Evolutionary conservation across 1,284 basidiomycete genomes (phyloP).

Genomic region (Pulveroboletus sp.): DNA sequence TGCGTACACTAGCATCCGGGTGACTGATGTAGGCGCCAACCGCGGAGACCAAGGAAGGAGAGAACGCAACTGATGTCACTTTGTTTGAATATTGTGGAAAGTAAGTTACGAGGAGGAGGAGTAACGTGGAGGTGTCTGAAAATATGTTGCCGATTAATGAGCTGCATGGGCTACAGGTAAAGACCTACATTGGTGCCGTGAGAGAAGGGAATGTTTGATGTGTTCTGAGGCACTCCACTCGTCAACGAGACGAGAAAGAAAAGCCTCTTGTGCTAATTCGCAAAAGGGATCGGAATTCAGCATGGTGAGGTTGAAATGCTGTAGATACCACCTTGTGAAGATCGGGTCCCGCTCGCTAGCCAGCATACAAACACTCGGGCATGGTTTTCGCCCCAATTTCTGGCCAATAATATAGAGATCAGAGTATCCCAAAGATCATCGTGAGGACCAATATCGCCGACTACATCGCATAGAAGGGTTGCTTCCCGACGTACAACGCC

Average conservation of each 20-base stretch:
- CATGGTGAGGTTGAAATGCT: background rate
- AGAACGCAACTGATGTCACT: conserved; percentile 48
- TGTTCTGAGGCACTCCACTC: conserved; percentile 68
- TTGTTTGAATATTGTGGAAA: conserved; percentile 51
- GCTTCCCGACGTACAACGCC: conserved; percentile 55
- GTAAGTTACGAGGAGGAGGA: conserved; percentile 65
- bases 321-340: conserved; percentile 42
- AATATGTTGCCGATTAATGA: background rate
- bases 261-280: conserved; percentile 47
- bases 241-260: conserved; percentile 54
- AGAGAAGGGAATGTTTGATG: conserved; percentile 71
- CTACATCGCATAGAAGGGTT: conserved; percentile 44
- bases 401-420: conserved; percentile 50
- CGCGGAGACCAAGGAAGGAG: conserved; percentile 68
- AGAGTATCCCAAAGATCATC: conserved; percentile 55
- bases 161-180: background rate
- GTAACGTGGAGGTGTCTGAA: conserved; percentile 68
- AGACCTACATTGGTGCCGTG: conserved; percentile 64
- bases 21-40: conserved; percentile 81
- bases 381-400: conserved; percentile 59
- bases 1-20: conserved; percentile 72
- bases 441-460: conserved; percentile 50
- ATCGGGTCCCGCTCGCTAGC: conserved; percentile 45
- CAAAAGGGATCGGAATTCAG: conserved; percentile 8
- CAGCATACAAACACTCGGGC: conserved; percentile 69